Conservation (phyloP, 2,329 filamentous ascomycete species). For the Beauveria sp. region DNA sequence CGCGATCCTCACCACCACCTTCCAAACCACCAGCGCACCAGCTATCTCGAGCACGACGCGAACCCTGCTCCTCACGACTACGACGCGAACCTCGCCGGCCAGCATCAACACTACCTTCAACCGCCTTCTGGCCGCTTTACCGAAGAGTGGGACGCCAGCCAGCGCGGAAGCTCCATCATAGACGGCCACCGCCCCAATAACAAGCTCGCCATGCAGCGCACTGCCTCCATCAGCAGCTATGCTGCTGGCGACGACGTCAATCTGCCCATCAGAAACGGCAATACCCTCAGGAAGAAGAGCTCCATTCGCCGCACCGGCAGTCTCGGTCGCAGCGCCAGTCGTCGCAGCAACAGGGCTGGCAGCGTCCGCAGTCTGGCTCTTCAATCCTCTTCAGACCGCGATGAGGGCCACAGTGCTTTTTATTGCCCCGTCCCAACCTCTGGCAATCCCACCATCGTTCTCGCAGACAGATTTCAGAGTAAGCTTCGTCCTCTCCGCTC, state of each 20-base stretch:
- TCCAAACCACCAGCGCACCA: slow-evolving; percentile 3
- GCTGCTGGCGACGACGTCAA: slow-evolving; percentile 38
- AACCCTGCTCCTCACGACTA: background rate
- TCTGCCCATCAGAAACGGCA: slow-evolving; percentile 38
- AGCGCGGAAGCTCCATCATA: slow-evolving; percentile 57
- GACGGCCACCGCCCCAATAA: slow-evolving; percentile 33
- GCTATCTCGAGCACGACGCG: background rate
- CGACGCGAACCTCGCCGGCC: background rate
- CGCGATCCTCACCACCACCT: background rate
- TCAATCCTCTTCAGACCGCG: slow-evolving; percentile 59
- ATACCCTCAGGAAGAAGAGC: slow-evolving; percentile 82
- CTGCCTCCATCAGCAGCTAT: slow-evolving; percentile 51
- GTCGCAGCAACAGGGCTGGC: slow-evolving; percentile 73
- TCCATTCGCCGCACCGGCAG: slow-evolving; percentile 69
- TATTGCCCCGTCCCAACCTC: slow-evolving; percentile 82
- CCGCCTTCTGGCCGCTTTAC: slow-evolving; percentile 46
- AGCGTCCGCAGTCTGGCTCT: slow-evolving; percentile 76
- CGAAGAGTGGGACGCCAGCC: slow-evolving; percentile 64
- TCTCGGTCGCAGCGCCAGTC: slow-evolving; percentile 71
- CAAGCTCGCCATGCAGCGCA: slow-evolving; percentile 44
- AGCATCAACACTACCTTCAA: background rate
- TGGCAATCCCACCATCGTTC: slow-evolving; percentile 78
- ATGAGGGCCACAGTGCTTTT: slow-evolving; percentile 75
- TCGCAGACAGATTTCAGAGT: slow-evolving; percentile 87
- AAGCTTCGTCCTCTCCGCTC: slow-evolving; percentile 24